A percentile compares a stretch with the other conserved stretches of the same genome.
Evolutionary conservation across 805 yeast species (phyloP).

Genomic region (Blastobotrys muscicola): DNA sequence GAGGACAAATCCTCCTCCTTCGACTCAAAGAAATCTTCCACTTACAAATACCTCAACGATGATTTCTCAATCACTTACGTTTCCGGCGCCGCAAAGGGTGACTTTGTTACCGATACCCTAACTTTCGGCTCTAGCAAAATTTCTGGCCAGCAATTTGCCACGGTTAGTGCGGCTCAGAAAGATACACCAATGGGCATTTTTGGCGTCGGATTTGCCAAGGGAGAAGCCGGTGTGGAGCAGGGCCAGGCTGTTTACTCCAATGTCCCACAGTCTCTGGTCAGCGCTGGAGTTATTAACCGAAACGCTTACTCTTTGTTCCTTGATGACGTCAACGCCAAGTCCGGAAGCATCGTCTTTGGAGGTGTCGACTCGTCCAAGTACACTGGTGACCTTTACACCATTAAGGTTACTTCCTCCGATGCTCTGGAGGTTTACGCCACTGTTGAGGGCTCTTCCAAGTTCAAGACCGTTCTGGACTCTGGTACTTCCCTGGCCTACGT

Average conservation of each 20-base stretch:
- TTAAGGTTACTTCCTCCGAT: constrained; percentile 31
- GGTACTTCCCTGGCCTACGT: constrained; percentile 43
- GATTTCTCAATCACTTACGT: constrained; percentile 22
- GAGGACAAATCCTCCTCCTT: background rate
- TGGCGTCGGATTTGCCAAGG: constrained; percentile 21
- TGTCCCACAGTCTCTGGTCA: constrained; percentile 47
- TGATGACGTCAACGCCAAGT: constrained; percentile 28
- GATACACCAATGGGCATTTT: constrained; percentile 13
- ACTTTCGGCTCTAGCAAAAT: constrained; percentile 38
- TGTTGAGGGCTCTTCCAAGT: constrained; percentile 27
- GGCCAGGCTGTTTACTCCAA: constrained; percentile 38
- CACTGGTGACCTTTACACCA: constrained; percentile 31
- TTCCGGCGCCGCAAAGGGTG: constrained; percentile 37
- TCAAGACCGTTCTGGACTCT: constrained; percentile 35
- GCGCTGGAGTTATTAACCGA: constrained; percentile 44
- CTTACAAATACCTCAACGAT: constrained; percentile 15
- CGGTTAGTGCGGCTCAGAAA: constrained; percentile 6
- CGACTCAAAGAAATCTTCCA: constrained; percentile 12
- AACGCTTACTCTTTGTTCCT: constrained; percentile 55
- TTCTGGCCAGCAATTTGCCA: constrained; percentile 15
- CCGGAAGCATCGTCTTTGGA: constrained; percentile 34
- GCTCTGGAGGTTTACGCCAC: constrained; percentile 14
- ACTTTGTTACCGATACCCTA: constrained; percentile 54
- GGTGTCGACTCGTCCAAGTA: constrained; percentile 38
- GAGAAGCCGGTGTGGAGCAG: constrained; percentile 16